A percentile compares a stretch with the other conserved stretches of the same genome.
Conservation (phyloP, 2,329 filamentous ascomycete species). For the Orbilia javanica region DNA sequence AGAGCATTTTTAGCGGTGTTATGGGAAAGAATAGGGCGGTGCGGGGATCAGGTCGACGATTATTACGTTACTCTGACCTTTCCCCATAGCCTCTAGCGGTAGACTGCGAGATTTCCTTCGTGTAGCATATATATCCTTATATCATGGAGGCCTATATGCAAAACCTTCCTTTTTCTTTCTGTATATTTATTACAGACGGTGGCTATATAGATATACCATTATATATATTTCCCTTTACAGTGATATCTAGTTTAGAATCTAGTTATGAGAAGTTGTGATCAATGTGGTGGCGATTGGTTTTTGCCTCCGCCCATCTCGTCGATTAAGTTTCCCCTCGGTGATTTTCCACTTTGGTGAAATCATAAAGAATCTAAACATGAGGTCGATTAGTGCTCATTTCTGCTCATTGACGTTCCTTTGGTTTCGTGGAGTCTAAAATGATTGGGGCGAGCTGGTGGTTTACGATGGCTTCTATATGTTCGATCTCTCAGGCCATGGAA, state of each 20-base stretch:
- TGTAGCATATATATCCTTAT: not conserved
- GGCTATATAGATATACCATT: conserved; percentile 8
- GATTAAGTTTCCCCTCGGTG: conserved; percentile 1
- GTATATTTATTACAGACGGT: not conserved
- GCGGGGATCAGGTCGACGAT: not conserved
- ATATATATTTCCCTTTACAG: not conserved
- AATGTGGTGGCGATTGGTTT: conserved; percentile 20
- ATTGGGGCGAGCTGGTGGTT: too few species aligned
- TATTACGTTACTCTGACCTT: conserved; percentile 1
- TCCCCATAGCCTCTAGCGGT: not conserved
- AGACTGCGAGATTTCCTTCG: not conserved
- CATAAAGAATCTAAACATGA: not conserved
- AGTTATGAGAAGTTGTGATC: not conserved
- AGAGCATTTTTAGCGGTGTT: conserved; percentile 34
- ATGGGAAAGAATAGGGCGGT: not conserved
- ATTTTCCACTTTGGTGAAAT: not conserved
- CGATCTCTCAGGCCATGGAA: too few species aligned
- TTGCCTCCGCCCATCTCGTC: conserved; percentile 15
- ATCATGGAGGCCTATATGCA: not conserved
- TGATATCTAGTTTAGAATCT: not conserved
- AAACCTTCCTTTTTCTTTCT: not conserved
- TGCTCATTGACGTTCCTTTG: not conserved
- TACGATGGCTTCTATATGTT: not conserved
- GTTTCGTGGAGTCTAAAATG: too few species aligned
- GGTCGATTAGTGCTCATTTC: not conserved